A percentile compares a stretch with the other conserved stretches of the same genome.
Evolutionary conservation across 2,329 filamentous ascomycete species (phyloP).

Genomic region (Macrophomina phaseolina): DNA sequence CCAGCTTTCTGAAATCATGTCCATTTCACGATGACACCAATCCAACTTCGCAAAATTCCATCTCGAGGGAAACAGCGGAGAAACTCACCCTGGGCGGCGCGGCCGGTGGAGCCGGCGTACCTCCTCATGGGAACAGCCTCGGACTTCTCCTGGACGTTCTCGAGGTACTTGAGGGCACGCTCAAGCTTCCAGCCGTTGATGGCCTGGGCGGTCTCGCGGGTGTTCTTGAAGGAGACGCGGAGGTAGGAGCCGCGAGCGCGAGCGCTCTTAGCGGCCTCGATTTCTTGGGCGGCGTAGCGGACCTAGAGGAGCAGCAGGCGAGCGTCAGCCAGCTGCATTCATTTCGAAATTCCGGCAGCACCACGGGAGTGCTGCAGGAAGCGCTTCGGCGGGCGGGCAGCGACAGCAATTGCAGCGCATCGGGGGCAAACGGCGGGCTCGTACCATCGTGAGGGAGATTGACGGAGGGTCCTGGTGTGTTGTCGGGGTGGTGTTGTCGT

Average conservation of each 20-base stretch:
- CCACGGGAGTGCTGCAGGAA: constrained; percentile 9
- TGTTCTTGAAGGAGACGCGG: constrained; percentile 99
- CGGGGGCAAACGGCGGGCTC: constrained; percentile 29
- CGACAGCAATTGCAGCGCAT: constrained; percentile 10
- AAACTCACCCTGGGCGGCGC: constrained; percentile 93
- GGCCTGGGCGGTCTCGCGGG: constrained; percentile 97
- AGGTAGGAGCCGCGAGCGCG: constrained; percentile 98
- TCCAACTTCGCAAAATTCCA: neutral
- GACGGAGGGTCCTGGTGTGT: constrained; percentile 43
- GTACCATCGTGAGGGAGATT: constrained; percentile 51
- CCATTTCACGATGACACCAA: constrained; percentile 6
- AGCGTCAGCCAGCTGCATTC: constrained; percentile 19
- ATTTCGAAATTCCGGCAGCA: constrained; percentile 16
- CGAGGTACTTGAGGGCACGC: constrained; percentile 94
- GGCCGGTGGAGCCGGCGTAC: constrained; percentile 94
- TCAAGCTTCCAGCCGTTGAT: constrained; percentile 99
- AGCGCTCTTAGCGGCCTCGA: constrained; percentile 89
- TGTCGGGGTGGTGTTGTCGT: constrained; percentile 33
- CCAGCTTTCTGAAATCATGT: neutral
- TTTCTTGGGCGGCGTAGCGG: constrained; percentile 93
- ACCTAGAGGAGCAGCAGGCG: constrained; percentile 61
- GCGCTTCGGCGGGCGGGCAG: constrained; percentile 15
- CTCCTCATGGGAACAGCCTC: constrained; percentile 98
- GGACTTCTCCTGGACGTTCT: constrained; percentile 96
- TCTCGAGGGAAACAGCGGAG: neutral